Conservation (phyloP, 768 basidiomycete genomes). For the Tylopilus vinaceipallidus region DNA sequence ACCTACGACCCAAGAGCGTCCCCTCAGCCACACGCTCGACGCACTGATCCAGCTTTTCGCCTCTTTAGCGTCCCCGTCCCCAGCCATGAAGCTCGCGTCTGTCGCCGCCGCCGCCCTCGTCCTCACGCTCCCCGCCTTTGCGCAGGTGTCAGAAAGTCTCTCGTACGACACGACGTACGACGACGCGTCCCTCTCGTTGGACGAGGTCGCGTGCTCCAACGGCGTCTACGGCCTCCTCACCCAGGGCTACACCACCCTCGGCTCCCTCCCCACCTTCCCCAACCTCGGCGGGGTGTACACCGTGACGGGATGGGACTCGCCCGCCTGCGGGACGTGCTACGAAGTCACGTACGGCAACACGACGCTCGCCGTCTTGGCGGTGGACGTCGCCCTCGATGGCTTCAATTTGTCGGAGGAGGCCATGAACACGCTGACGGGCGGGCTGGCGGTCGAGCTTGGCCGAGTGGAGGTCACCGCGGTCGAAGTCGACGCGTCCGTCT, state of each 20-base stretch:
- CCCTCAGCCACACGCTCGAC: neutral
- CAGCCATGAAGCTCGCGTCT: conserved; percentile 27
- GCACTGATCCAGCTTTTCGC: neutral
- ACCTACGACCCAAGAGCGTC: neutral
- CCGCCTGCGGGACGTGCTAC: conserved; percentile 35
- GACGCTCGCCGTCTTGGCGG: conserved; percentile 25
- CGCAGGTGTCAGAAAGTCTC: conserved; percentile 15
- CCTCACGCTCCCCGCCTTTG: conserved; percentile 17
- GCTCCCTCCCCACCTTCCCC: conserved; percentile 32
- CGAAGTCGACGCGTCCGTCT: conserved; percentile 45
- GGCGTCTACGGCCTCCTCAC: conserved; percentile 31
- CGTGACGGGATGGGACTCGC: conserved; percentile 30
- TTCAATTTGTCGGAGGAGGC: conserved; percentile 52
- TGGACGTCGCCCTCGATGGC: conserved; percentile 29
- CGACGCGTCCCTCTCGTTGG: conserved; percentile 15
- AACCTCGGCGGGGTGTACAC: conserved; percentile 34
- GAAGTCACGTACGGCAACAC: conserved; percentile 24
- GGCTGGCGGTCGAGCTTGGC: conserved; percentile 46
- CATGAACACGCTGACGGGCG: conserved; percentile 54
- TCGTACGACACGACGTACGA: conserved; percentile 35
- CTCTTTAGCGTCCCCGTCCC: neutral
- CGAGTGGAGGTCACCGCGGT: conserved; percentile 43
- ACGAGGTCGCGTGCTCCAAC: conserved; percentile 31
- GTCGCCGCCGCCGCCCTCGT: conserved; percentile 9
- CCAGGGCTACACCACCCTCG: conserved; percentile 34